These are phyloP conservation scores for Fusarium equiseti DNA, from an alignment of 2,329 filamentous ascomycete species.

Conservation along the genomic window DNA sequence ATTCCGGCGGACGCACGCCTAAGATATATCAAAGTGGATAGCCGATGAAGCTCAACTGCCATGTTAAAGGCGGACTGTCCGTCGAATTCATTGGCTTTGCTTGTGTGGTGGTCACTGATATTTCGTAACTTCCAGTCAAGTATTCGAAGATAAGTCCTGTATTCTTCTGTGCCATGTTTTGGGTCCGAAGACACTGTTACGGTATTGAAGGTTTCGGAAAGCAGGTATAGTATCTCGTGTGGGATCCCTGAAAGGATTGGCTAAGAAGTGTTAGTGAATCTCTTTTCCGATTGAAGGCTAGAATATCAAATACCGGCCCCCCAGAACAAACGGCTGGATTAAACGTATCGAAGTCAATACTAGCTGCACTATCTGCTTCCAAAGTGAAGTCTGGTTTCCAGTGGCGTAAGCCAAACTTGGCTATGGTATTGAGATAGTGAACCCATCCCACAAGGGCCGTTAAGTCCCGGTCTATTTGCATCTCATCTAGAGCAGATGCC, in stretches of 20 bases:
- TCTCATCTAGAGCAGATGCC: conserved; percentile 11
- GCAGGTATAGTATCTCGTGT: conserved; percentile 26
- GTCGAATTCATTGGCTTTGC: accelerated
- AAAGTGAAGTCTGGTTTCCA: conserved; percentile 27
- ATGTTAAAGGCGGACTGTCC: background rate
- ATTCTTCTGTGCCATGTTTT: background rate
- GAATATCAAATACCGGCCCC: background rate
- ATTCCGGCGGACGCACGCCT: conserved; percentile 35
- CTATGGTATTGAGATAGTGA: conserved; percentile 30
- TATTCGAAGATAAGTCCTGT: conserved; percentile 2
- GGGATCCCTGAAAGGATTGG: background rate
- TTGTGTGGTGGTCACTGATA: accelerated
- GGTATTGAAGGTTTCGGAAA: conserved; percentile 27
- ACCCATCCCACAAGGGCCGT: conserved; percentile 34
- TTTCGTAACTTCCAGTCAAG: conserved; percentile 18
- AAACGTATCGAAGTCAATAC: conserved; percentile 1
- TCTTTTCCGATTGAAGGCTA: background rate
- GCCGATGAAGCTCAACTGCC: conserved; percentile 43
- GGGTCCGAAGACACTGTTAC: conserved; percentile 5
- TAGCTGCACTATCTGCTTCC: accelerated
- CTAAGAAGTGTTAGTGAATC: accelerated
- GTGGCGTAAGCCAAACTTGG: conserved; percentile 35
- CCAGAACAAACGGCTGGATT: conserved; percentile 18
- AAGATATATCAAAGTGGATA: conserved; percentile 50
- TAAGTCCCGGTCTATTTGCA: background rate